Evolutionary conservation across 495 filamentous ascomycete species (phyloP), one percentile per base, ranked within the genome.

Genomic region (Letharia lupina): DNA sequence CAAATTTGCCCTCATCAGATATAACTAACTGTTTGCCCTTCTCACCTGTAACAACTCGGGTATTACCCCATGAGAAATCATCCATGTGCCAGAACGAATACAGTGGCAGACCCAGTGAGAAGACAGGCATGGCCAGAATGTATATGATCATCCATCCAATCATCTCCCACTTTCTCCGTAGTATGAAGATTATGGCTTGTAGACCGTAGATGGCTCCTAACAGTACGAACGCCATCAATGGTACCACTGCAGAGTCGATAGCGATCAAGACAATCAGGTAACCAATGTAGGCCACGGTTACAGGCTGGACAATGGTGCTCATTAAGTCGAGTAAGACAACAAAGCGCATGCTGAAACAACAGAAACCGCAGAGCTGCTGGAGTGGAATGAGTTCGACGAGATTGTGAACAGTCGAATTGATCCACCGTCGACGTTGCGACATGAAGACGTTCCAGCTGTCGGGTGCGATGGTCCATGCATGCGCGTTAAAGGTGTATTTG

Each of bases 81-180:
- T 99, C 94, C 94, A 97, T 97, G 77, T 98, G 83, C 94, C 94
- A 99, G 85, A 99, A 99, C 56, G 93, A 83, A 77, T 98, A 99
- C 9, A 99, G 82, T 1, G 94, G 94, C 11, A 99, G 81, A 61
- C 85, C 92, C 68, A 96, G 89, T 40, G 90, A 86, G 83, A 96
- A 98, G 68, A 99, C 85, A 16, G 94, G 94, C 63, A 96, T 87
- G 62, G 94, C 95, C 35, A 94, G 70, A 58, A 99, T 81, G 77
- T 99, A 99, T 62, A 99, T 85, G 67, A 99, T 77, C 92, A 99
- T 96, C 94, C 94, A 99, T 20, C 93, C 94, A 68, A 99, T 88
- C 91, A 96, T 96, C 74, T 99, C 91, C 94, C 94, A 99, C 79
- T 96, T 96, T 68, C 94, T 87, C 60, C 90, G 86, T 62, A 96